Conservation (phyloP, 345 rosid genomes). For the Linum trigynum region DNA sequence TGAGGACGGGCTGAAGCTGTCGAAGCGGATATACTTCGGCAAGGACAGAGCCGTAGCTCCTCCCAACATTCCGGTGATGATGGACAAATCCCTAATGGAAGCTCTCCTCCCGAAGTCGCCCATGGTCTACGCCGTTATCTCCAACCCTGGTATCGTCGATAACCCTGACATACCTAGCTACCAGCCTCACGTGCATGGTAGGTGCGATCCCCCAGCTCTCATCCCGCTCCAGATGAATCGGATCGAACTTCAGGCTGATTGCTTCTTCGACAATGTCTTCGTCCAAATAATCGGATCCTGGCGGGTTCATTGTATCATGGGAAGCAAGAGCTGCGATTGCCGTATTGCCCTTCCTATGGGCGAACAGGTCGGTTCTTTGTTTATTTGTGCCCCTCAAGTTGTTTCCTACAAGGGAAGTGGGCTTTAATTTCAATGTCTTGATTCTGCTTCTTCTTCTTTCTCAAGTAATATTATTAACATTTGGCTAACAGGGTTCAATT, state of each 20-base stretch:
- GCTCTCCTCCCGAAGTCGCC: slow-evolving; percentile 57
- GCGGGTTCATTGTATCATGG: slow-evolving; percentile 92
- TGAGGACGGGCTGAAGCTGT: slow-evolving; percentile 73
- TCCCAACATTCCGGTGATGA: slow-evolving; percentile 41
- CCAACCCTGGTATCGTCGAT: slow-evolving; percentile 74
- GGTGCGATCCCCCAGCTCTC: slow-evolving; percentile 84
- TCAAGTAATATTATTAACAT: slow-evolving; percentile 26
- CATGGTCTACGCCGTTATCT: slow-evolving; percentile 75
- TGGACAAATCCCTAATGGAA: slow-evolving; percentile 41
- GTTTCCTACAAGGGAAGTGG: background rate
- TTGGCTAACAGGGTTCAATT: slow-evolving; percentile 95
- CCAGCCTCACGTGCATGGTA: slow-evolving; percentile 93
- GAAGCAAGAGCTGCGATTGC: slow-evolving; percentile 79
- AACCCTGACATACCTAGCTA: slow-evolving; percentile 92
- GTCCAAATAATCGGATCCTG: slow-evolving; percentile 54
- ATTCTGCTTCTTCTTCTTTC: slow-evolving; percentile 5
- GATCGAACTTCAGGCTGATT: slow-evolving; percentile 50
- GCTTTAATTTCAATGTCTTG: background rate
- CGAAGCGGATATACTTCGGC: slow-evolving; percentile 69
- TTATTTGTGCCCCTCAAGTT: background rate
- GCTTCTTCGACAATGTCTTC: slow-evolving; percentile 52
- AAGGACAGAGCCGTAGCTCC: slow-evolving; percentile 68
- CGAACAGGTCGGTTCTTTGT: slow-evolving; percentile 44
- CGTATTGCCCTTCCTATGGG: slow-evolving; percentile 83
- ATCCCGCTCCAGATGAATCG: slow-evolving; percentile 83